Percentiles rank a stretch among this genome's conserved stretches.
Evolutionary conservation across 1,284 basidiomycete species (phyloP).

Genomic region (Trichosporon sp.): DNA sequence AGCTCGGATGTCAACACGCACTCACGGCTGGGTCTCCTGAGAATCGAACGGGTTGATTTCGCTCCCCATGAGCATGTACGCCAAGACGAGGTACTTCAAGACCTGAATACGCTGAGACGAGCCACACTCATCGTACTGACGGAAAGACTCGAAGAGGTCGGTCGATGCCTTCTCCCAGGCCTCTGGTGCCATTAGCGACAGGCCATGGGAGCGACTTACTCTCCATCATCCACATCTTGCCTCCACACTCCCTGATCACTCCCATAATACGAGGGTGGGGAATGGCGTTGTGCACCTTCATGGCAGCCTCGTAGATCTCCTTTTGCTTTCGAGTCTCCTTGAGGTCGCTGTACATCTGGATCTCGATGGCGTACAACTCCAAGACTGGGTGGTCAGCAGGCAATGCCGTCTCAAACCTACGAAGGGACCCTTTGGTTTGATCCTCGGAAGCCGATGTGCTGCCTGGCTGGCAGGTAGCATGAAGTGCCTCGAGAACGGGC

Average conservation of each 20-base stretch:
- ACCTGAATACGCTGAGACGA: conserved; percentile 95
- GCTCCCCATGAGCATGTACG: conserved; percentile 97
- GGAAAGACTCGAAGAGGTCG: conserved; percentile 98
- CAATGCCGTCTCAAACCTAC: conserved; percentile 25
- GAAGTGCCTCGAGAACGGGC: conserved; percentile 59
- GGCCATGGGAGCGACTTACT: conserved; percentile 55
- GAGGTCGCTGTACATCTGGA: conserved; percentile 98
- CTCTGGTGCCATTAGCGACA: conserved; percentile 53
- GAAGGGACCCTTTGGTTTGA: conserved; percentile 48
- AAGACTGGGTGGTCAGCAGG: conserved; percentile 55
- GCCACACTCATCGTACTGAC: conserved; percentile 97
- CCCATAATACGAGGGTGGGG: conserved; percentile 98
- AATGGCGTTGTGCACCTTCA: conserved; percentile 89
- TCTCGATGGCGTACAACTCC: conserved; percentile 98
- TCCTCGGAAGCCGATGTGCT: conserved; percentile 47
- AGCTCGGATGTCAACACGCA: conserved; percentile 6
- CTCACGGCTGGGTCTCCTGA: conserved; percentile 95
- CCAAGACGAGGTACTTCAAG: conserved; percentile 94
- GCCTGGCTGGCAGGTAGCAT: conserved; percentile 50
- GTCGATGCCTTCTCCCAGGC: conserved; percentile 95
- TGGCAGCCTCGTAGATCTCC: conserved; percentile 96
- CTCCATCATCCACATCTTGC: conserved; percentile 99
- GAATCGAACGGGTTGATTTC: conserved; percentile 99
- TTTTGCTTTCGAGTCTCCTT: conserved; percentile 94
- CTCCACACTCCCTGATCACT: conserved; percentile 97